Evolutionary conservation across 108 stramenopile species (phyloP), one percentile per base, ranked within the genome.

Genomic region (Licmophora abbreviata): DNA sequence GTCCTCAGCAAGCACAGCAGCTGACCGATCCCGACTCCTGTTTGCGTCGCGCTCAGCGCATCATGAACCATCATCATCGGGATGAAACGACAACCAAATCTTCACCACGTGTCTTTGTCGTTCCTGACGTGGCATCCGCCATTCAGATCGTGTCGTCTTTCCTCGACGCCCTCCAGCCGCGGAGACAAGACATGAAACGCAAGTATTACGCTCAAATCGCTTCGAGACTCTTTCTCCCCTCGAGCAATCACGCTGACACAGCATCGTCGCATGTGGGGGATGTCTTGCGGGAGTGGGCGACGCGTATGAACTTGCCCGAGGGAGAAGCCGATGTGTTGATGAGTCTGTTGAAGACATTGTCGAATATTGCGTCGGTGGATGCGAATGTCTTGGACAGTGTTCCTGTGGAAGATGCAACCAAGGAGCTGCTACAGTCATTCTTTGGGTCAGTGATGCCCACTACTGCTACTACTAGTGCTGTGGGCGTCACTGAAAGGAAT

Each of bases 271-370:
- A n/a, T n/a, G n/a, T n/a, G n/a, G n/a, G n/a, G n/a, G n/a, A n/a
- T n/a, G n/a, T n/a, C n/a, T n/a, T n/a, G n/a, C n/a, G n/a, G n/a
- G n/a, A n/a, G n/a, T 73, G 71, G 72, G 65, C 59, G 25, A 59
- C 56, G 12, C 56, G 69, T 29, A 59, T 74, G 28, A 68, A 61
- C 7, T 47, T 78, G 58, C 61, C 73, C 2, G 50, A 48, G 2
- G 77, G 77, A 5, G 77, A 78, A 51, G 51, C 61, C n/a, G 53
- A 63, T 30, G 71, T 78, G 25, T 48, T 59, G 30, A 56, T 78
- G 58, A 74, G 53, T 43, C 41, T 64, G 20, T 32, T 67, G 30
- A 66, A 69, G 21, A 71, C 56, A 10, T 34, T 78, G 24, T 48
- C 51, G 9, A 56, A 48, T 28, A 63, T 78, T 41, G 54, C 41